phyloP scores from a whole-genome alignment of 495 filamentous ascomycete genomes.

The Durotheca rogersii region DNA sequence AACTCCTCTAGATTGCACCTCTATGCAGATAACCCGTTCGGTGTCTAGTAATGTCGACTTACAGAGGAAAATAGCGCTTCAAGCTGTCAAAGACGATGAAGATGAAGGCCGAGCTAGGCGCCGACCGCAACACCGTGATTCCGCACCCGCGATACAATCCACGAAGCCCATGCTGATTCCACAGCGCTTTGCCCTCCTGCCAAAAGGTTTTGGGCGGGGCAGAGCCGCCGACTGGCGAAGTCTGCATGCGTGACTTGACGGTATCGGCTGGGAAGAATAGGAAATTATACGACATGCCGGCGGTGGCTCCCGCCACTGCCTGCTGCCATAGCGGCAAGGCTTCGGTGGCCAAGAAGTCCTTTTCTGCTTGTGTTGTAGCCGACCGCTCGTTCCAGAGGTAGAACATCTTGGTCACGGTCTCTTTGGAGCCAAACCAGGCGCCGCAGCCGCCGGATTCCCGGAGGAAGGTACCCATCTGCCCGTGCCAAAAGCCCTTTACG shows the following conservation, averaged over 20 bases:
- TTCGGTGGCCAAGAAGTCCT: slow-evolving; percentile 32
- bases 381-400: slow-evolving; percentile 41
- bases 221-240: slow-evolving; percentile 62
- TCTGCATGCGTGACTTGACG: slow-evolving; percentile 95
- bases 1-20: slow-evolving; percentile 8
- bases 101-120: slow-evolving; percentile 95
- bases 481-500: slow-evolving; percentile 86
- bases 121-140: slow-evolving; percentile 82
- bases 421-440: slow-evolving; percentile 94
- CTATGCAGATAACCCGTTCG: slow-evolving; percentile 29
- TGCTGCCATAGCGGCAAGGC: slow-evolving; percentile 73
- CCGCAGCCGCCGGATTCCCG: slow-evolving; percentile 90
- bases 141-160: slow-evolving; percentile 93
- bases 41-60: slow-evolving; percentile 15
- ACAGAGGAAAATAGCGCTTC: slow-evolving; percentile 61
- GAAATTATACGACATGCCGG: slow-evolving; percentile 94
- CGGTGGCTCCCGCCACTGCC: slow-evolving; percentile 82
- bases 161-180: slow-evolving; percentile 75
- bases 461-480: slow-evolving; percentile 89
- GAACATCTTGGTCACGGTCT: slow-evolving; percentile 72
- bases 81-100: slow-evolving; percentile 90
- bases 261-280: slow-evolving; percentile 96
- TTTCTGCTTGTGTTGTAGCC: slow-evolving; percentile 34
- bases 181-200: slow-evolving; percentile 66
- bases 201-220: slow-evolving; percentile 62